Evolutionary conservation across 176 grass and related monocot genomes (phyloP).

Genomic region (Eragrostis curvula): DNA sequence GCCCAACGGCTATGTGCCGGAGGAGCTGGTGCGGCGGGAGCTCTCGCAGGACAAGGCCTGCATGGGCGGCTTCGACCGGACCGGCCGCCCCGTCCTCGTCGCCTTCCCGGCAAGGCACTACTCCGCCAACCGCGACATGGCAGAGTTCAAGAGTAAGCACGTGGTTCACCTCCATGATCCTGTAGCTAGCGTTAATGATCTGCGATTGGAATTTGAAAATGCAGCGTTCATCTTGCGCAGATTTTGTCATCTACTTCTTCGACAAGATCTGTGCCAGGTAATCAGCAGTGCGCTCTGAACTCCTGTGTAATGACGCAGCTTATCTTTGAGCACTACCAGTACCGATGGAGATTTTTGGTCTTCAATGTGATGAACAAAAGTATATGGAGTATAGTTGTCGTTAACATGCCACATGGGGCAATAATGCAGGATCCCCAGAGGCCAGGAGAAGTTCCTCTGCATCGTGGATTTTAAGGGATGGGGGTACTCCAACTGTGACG

Average conservation of each 20-base stretch:
- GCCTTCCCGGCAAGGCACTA: conserved; percentile 59
- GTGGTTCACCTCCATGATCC: background rate
- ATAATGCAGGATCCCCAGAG: conserved; percentile 54
- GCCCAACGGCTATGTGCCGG: conserved; percentile 69
- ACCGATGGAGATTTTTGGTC: background rate
- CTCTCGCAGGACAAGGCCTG: conserved; percentile 60
- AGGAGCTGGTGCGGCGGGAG: conserved; percentile 51
- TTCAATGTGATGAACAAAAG: background rate
- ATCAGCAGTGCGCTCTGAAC: background rate
- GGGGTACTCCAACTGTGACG: conserved; percentile 72
- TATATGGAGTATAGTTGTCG: too few species aligned
- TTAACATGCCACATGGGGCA: background rate
- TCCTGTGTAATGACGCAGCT: background rate
- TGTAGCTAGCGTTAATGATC: background rate
- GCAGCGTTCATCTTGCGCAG: conserved; percentile 35
- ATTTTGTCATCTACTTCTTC: conserved; percentile 58
- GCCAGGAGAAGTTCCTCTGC: conserved; percentile 75
- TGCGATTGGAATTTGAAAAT: background rate
- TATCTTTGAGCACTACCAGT: background rate
- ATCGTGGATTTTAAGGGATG: conserved; percentile 78
- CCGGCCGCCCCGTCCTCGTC: conserved; percentile 59
- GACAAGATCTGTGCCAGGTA: conserved; percentile 79
- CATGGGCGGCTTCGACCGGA: conserved; percentile 68
- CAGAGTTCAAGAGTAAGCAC: conserved; percentile 60
- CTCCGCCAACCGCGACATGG: conserved; percentile 65